Base-by-base conservation (phyloP, 305 asterid genomes). In the Nicotiana rustica region DNA sequence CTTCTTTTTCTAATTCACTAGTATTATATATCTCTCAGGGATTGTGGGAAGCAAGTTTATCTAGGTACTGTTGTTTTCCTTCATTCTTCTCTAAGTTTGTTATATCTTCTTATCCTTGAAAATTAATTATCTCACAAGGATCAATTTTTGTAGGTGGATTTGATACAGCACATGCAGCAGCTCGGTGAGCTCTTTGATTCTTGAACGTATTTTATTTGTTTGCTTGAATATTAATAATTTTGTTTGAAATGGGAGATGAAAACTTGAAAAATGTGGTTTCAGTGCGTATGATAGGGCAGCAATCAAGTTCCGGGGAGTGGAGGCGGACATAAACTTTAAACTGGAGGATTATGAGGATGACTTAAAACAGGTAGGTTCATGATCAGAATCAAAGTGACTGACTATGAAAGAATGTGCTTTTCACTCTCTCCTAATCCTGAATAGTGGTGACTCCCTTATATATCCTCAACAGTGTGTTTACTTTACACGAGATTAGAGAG, bases 211-310 rank as follows among this genome's bases (percentile, higher is more conserved):
- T 31, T 33, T 10, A 31, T 18, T 25, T 60, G 5, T 60, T 12
- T 35, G 6, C 9, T 67, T 15, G 3, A 31, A 66, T 10, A 47
- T 47, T 71, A 12, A 31, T 31, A 31, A 2, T 1, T 41, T 69
- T 62, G 3, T 9, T 21, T 62, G 36, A 62, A 62, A 62, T 13
- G 15, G 14, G 59, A 52, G 59, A 52, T 52, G 15, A 52, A 52
- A 52, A 52, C 15, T 52, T 52, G 21, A 59, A 29, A 29, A 14
- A 1, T 52, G 65, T 75, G n/a, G 10, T 73, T 66, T 65, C 95
- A 96, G 98, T 80, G 98, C 99, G 55, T 96, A 96, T 77, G 99
- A 96, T 91, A 89, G 98, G 84, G 98, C 99, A 31, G 99, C 99
- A 35, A 92, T 95, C 81, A 95, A 96, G 83, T 96, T 96, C 82